Evolutionary conservation across 768 basidiomycete species (phyloP), one percentile per base, ranked within the genome.

Genomic region (Gymnopilus junonius): DNA sequence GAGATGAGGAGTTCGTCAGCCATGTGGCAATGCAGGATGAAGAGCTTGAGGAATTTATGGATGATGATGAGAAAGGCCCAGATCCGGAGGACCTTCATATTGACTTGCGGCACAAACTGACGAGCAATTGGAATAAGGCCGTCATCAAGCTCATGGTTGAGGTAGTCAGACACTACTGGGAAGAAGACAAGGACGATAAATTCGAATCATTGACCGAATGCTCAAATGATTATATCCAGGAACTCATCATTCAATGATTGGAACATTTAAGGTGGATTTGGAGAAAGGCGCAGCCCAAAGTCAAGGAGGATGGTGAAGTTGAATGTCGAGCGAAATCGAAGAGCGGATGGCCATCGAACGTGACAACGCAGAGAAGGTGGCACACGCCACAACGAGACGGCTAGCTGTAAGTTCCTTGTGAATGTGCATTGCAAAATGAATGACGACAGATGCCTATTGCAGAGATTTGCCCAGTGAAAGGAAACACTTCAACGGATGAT

Each of bases 51-150:
- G 25, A 20, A 2, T 54, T 15, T 35, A 11, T 54, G 17, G 14
- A 35, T 14, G 20, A 54, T 14, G 32, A 54, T 23, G 29, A 17
- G 15, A 51, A 51, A 31, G 63, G 58, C 17, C 66, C 66, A 12
- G 29, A 65, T 39, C 42, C 45, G 7, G 45, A 56, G n/a, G n/a
- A 55, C 29, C 35, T 59, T 31, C 62, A 51, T 6, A 59, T 66
- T 46, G 61, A 66, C 34, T 59, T 59, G 57, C 39, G 62, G 35
- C 62, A 58, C n/a, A 66, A 66, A 39, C 55, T 62, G 20, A 35
- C 50, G 23, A 64, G 62, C n/a, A 53, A 29, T 11, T 64, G 65
- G 65, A 66, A 66, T 35, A 35, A 55, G 20, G 40, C 42, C 34
- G 65, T 59, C 2, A 23, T 59, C 14, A 27, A 60, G n/a, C 59